Percentiles rank a stretch among this genome's conserved stretches.
Evolutionary conservation across 768 basidiomycete species (phyloP).

Genomic region (Tulasnella sp.): DNA sequence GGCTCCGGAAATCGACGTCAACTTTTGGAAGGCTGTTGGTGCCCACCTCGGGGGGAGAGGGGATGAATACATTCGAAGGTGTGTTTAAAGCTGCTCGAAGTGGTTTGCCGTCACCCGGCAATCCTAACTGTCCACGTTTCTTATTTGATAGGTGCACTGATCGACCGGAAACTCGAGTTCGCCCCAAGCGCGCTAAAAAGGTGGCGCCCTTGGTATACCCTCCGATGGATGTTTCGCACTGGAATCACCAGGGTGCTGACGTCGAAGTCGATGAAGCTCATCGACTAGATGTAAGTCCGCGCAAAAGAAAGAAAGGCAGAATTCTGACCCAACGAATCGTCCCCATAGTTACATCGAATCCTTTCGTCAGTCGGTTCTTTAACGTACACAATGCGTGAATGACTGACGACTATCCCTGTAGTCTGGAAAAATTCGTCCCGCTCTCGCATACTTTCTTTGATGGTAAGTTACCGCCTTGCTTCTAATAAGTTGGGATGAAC

Average conservation of each 20-base stretch:
- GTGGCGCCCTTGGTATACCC: background rate
- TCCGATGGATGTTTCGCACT: background rate
- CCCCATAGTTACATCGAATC: conserved; percentile 5
- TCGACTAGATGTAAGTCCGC: background rate
- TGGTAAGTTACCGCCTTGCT: background rate
- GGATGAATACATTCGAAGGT: background rate
- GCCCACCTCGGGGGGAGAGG: background rate
- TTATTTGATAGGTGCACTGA: conserved; percentile 1
- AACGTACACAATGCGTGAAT: background rate
- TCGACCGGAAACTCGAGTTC: background rate
- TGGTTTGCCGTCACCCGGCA: background rate
- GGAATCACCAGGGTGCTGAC: background rate
- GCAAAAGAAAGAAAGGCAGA: too few species aligned
- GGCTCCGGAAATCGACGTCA: background rate
- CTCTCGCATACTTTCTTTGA: conserved; percentile 47
- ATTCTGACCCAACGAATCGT: background rate
- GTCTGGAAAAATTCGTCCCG: conserved; percentile 53
- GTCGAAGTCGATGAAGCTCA: background rate
- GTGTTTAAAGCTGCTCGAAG: too few species aligned
- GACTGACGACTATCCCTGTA: conserved; percentile 33
- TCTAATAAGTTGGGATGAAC: background rate
- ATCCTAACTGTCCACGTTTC: background rate
- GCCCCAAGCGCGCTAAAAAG: background rate
- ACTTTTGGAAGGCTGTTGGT: conserved; percentile 7
- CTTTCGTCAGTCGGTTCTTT: conserved; percentile 1